These are phyloP conservation scores for Arachis monticola DNA, from an alignment of 331 rosid genomes.

Conservation along the genomic window DNA sequence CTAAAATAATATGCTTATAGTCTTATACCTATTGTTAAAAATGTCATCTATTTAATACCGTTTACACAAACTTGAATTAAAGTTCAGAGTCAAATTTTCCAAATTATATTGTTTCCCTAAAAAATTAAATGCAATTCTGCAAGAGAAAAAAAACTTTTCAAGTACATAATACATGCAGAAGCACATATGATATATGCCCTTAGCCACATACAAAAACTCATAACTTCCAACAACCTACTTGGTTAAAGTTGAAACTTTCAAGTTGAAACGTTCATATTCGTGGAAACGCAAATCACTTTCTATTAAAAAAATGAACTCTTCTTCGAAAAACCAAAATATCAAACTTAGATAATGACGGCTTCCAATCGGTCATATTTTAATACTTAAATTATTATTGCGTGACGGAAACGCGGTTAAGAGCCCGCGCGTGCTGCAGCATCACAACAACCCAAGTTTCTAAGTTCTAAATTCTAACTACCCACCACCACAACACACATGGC, in stretches of 20 bases:
- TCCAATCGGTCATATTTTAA: background rate
- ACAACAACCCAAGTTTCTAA: conserved; percentile 11
- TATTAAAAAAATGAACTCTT: background rate
- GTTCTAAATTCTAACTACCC: conserved; percentile 35
- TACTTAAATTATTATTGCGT: conserved; percentile 31
- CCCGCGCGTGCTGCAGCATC: conserved; percentile 42
- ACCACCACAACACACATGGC: conserved; percentile 36
- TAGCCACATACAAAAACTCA: background rate
- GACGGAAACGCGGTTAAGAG: conserved; percentile 43
- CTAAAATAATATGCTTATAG: too few relatives aligned
- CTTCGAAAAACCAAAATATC: conserved; percentile 1
- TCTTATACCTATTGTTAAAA: background rate
- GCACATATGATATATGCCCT: conserved; percentile 14
- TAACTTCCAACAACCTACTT: background rate
- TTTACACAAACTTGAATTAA: background rate
- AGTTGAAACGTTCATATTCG: background rate
- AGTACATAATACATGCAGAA: background rate
- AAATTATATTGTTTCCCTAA: background rate
- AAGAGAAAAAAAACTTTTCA: background rate
- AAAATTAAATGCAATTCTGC: conserved; percentile 32
- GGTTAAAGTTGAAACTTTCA: background rate
- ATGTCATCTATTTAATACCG: background rate
- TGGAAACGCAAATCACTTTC: background rate
- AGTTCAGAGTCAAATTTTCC: background rate
- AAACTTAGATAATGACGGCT: conserved; percentile 34